Evolutionary conservation across 225 moss, liverwort and hornwort species (phyloP).

Genomic region (Marchantia polymorpha): DNA sequence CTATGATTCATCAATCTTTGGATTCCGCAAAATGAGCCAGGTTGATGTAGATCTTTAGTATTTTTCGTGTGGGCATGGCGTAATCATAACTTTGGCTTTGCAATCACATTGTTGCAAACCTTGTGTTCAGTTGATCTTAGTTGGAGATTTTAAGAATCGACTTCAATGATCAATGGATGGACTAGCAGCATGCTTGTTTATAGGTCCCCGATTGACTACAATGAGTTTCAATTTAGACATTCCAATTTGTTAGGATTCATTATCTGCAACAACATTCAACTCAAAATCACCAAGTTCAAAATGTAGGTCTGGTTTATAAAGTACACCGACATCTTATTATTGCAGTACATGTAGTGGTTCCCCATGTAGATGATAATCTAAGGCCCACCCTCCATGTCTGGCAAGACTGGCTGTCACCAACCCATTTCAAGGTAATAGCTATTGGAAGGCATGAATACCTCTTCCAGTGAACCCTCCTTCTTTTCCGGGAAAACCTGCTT

Average conservation of each 20-base stretch:
- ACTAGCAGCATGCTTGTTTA: background rate
- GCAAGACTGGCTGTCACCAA: background rate
- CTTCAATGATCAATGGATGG: background rate
- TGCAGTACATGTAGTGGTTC: background rate
- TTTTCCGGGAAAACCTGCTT: background rate
- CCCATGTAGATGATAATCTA: background rate
- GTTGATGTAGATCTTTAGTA: constrained; percentile 66
- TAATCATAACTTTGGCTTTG: constrained; percentile 2
- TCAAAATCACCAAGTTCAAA: background rate
- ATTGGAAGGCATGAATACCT: constrained; percentile 8
- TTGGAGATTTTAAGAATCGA: background rate
- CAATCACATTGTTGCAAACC: background rate
- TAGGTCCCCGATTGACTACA: background rate
- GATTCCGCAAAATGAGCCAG: constrained; percentile 70
- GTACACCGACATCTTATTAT: background rate
- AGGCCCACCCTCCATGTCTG: background rate
- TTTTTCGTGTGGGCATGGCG: constrained; percentile 51
- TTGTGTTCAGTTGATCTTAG: background rate
- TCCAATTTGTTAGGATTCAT: constrained; percentile 1
- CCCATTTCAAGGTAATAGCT: background rate
- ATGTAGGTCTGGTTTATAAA: background rate
- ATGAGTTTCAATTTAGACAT: background rate
- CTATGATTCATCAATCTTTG: constrained; percentile 62
- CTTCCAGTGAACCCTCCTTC: constrained; percentile 7
- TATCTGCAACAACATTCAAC: background rate